phyloP scores from a whole-genome alignment of 1,139 yeast species.

The Candida sojae region DNA sequence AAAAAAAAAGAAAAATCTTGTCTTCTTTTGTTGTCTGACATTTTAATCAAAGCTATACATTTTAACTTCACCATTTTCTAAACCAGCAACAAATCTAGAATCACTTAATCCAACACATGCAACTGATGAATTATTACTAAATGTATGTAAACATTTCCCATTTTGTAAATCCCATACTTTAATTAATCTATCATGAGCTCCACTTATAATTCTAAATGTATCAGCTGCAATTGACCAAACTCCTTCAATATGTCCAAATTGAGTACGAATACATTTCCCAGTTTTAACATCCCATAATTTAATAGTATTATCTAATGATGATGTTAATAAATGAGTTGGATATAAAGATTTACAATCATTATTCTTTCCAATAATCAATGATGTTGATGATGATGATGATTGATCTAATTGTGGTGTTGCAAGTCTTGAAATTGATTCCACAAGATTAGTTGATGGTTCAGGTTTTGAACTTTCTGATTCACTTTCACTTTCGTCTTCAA shows the following conservation, averaged over 20 bases:
- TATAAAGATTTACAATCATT: constrained; percentile 10
- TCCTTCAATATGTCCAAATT: constrained; percentile 97
- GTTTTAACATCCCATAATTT: constrained; percentile 88
- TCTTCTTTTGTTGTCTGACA: too few species aligned
- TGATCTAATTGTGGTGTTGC: constrained; percentile 16
- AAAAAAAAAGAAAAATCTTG: neutral
- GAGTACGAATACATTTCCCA: constrained; percentile 87
- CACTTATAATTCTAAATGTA: constrained; percentile 89
- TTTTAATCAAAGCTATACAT: constrained; percentile 71
- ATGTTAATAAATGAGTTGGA: constrained; percentile 84
- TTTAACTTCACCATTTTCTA: constrained; percentile 82
- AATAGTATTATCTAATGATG: constrained; percentile 90
- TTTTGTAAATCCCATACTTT: constrained; percentile 96
- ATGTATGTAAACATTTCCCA: constrained; percentile 92
- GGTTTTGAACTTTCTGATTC: constrained; percentile 21
- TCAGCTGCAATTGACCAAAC: constrained; percentile 97
- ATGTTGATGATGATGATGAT: constrained; percentile 2
- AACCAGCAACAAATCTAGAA: constrained; percentile 85
- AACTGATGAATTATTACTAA: constrained; percentile 74
- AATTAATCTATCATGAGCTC: constrained; percentile 87
- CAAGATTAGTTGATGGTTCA: constrained; percentile 7
- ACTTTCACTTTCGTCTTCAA: constrained; percentile 38
- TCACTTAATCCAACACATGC: constrained; percentile 90
- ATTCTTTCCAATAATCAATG: neutral
- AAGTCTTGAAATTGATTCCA: neutral